Evolutionary conservation across 2,329 filamentous ascomycete genomes (phyloP).

Genomic region (Taxawa tesnikishii): DNA sequence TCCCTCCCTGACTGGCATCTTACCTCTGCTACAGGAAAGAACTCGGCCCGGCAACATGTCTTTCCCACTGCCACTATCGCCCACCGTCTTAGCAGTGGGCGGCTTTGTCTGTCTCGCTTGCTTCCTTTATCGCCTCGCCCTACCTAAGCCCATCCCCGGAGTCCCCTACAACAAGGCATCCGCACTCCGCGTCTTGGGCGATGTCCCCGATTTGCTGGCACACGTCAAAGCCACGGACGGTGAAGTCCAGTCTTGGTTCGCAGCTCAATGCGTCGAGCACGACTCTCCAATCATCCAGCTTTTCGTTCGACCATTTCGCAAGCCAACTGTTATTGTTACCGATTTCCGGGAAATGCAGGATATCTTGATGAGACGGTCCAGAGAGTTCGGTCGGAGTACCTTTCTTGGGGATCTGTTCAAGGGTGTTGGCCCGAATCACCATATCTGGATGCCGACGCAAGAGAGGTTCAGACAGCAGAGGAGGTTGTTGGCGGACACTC

Average conservation of each 20-base stretch:
- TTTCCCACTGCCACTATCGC: neutral
- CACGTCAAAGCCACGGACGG: slow-evolving; percentile 20
- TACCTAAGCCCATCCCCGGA: slow-evolving; percentile 32
- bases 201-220: slow-evolving; percentile 28
- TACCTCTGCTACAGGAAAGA: too few species aligned
- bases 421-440: slow-evolving; percentile 12
- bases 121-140: slow-evolving; percentile 11
- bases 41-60: too few species aligned
- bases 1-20: too few species aligned
- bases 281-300: slow-evolving; percentile 34
- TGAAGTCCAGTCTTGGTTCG: slow-evolving; percentile 10
- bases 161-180: slow-evolving; percentile 34
- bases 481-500: slow-evolving; percentile 15
- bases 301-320: slow-evolving; percentile 31
- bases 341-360: slow-evolving; percentile 33
- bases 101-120: slow-evolving; percentile 3
- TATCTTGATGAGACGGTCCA: slow-evolving; percentile 29
- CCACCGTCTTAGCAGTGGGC: slow-evolving; percentile 2
- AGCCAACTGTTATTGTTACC: slow-evolving; percentile 32
- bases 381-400: slow-evolving; percentile 32
- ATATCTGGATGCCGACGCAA: slow-evolving; percentile 13
- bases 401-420: slow-evolving; percentile 19
- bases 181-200: slow-evolving; percentile 26
- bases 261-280: slow-evolving; percentile 10
- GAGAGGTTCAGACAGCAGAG: slow-evolving; percentile 14